Evolutionary conservation across 176 grass and related monocot species (phyloP).

Genomic region (Eragrostis nindensis): DNA sequence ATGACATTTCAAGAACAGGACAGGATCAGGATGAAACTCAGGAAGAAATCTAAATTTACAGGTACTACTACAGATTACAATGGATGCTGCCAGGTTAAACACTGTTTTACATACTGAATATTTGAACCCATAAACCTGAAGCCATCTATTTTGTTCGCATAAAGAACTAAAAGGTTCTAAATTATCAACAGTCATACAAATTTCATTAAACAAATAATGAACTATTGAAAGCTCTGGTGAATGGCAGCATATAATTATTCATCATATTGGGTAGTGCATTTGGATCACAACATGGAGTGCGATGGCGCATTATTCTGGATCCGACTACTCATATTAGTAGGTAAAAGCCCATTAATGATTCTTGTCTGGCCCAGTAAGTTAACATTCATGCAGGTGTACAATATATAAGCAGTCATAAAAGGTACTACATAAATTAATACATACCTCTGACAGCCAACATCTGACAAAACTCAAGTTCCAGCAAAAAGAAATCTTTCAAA

Average conservation of each 20-base stretch:
- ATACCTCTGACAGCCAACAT: conserved; percentile 45
- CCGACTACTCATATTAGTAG: background rate
- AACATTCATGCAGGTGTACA: conserved; percentile 15
- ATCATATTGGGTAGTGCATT: background rate
- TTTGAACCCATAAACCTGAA: background rate
- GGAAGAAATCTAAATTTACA: background rate
- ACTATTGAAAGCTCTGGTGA: conserved; percentile 20
- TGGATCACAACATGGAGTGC: background rate
- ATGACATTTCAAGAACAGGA: background rate
- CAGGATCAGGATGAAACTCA: background rate
- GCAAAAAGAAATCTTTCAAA: conserved; percentile 17
- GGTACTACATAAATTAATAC: conserved; percentile 6
- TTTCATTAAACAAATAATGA: conserved; percentile 3
- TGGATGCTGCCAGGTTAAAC: background rate
- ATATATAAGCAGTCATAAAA: conserved; percentile 28
- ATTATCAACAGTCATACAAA: background rate
- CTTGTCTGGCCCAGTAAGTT: conserved; percentile 20
- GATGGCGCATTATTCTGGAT: conserved; percentile 8
- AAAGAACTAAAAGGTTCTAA: background rate
- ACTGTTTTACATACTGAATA: background rate
- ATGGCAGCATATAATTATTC: background rate
- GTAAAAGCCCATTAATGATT: background rate
- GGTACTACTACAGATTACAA: background rate
- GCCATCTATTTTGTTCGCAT: conserved; percentile 11
- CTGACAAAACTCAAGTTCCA: conserved; percentile 32